A percentile compares a stretch with the other conserved stretches of the same genome.
Conservation (phyloP, 805 yeast genomes). For the Osmozyma mogii region DNA sequence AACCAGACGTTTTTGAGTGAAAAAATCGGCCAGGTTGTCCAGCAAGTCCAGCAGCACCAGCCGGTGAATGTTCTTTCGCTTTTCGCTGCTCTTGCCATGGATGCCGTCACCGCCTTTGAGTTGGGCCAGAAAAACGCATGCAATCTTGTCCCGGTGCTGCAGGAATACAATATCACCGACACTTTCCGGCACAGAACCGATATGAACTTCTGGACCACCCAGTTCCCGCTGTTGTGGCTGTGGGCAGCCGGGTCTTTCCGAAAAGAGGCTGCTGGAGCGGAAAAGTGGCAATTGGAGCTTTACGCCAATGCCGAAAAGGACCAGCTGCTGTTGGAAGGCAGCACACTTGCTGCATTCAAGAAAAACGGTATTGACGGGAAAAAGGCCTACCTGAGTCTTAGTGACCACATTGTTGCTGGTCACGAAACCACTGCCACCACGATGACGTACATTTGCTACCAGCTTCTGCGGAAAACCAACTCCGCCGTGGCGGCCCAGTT, state of each 20-base stretch:
- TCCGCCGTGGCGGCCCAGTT: neutral
- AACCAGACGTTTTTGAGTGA: too few species aligned
- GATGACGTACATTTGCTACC: slow-evolving; percentile 1
- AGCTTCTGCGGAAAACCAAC: neutral
- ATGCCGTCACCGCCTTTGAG: slow-evolving; percentile 53
- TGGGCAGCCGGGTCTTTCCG: slow-evolving; percentile 45
- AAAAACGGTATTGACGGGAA: neutral
- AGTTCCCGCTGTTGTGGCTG: slow-evolving; percentile 46
- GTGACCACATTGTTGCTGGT: slow-evolving; percentile 1
- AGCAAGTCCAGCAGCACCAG: too few species aligned
- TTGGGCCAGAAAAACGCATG: slow-evolving; percentile 47
- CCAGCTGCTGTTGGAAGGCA: too few species aligned
- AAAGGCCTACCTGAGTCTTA: neutral
- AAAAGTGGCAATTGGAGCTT: slow-evolving; percentile 38
- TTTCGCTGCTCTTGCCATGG: slow-evolving; percentile 67
- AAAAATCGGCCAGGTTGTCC: too few species aligned
- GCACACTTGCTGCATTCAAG: too few species aligned
- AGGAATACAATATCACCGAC: slow-evolving; percentile 31
- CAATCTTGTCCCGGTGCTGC: slow-evolving; percentile 33
- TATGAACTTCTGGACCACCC: slow-evolving; percentile 61
- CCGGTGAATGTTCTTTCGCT: too few species aligned
- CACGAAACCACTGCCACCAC: slow-evolving; percentile 1
- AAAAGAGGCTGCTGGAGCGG: slow-evolving; percentile 28
- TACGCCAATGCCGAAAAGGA: slow-evolving; percentile 32
- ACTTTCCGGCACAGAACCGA: slow-evolving; percentile 44